These are phyloP conservation scores for Oemleria cerasiformis DNA, from an alignment of 306 rosid genomes.

Conservation along the genomic window DNA sequence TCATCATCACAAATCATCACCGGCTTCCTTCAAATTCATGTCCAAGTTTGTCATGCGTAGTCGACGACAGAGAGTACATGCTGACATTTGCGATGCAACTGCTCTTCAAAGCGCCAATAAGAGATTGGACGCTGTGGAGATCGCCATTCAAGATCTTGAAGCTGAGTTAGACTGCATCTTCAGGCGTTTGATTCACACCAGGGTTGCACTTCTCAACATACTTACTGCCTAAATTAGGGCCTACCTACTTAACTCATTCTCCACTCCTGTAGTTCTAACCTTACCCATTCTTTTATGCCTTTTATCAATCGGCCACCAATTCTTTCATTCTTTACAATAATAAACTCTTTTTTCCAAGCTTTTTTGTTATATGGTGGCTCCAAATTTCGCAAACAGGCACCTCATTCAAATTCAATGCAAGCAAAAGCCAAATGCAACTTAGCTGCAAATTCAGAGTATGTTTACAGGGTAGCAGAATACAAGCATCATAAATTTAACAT, in stretches of 20 bases:
- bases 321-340: not conserved
- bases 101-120: conserved; percentile 52
- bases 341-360: not conserved
- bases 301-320: not conserved
- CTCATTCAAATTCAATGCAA: not conserved
- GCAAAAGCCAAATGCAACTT: not conserved
- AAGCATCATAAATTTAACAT: conserved; percentile 3
- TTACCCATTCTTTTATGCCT: not conserved
- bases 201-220: conserved; percentile 59
- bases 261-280: not conserved
- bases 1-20: conserved; percentile 13
- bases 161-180: conserved; percentile 53
- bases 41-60: conserved; percentile 32
- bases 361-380: no score
- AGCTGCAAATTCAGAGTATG: not conserved
- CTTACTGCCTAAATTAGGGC: conserved; percentile 26
- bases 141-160: conserved; percentile 53
- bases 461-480: not conserved
- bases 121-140: conserved; percentile 49
- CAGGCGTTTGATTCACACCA: conserved; percentile 63
- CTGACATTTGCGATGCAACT: conserved; percentile 33
- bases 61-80: conserved; percentile 11
- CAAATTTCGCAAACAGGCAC: no score
- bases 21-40: conserved; percentile 1
- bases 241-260: not conserved